These are phyloP conservation scores for Solanum chiquidenum DNA, from an alignment of 257 asterid species.

Conservation along the genomic window DNA sequence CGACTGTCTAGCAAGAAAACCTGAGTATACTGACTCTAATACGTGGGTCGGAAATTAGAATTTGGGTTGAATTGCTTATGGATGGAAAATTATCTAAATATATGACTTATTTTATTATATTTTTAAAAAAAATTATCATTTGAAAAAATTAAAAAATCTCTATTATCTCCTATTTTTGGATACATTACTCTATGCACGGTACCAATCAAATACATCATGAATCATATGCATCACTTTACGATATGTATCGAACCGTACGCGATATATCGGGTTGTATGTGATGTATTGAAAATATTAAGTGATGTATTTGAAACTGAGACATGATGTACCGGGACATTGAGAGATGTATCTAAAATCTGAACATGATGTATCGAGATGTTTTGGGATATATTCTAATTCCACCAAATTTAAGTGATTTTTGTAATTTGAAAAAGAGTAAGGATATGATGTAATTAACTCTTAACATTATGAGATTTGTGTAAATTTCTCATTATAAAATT, in stretches of 20 bases:
- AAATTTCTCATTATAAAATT: too few species aligned
- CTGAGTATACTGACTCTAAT: background rate
- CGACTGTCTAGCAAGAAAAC: background rate
- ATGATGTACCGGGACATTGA: background rate
- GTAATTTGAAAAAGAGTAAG: background rate
- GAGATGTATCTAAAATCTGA: too few species aligned
- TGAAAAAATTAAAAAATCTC: too few species aligned
- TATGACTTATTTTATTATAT: too few species aligned
- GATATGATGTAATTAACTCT: background rate
- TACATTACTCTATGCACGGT: background rate
- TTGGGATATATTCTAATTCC: background rate
- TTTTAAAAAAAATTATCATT: background rate
- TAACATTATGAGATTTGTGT: background rate
- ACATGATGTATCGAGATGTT: too few species aligned
- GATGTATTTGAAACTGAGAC: accelerated
- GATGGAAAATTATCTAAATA: background rate
- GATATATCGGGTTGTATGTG: too few species aligned
- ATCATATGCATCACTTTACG: too few species aligned
- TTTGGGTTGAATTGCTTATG: background rate
- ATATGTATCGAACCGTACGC: too few species aligned
- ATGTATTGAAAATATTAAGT: too few species aligned
- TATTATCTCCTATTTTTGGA: accelerated
- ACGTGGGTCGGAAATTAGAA: background rate
- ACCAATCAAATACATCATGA: background rate
- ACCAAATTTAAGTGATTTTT: background rate